phyloP scores from a whole-genome alignment of 2,329 filamentous ascomycete genomes.

The Nothopassalora personata region DNA sequence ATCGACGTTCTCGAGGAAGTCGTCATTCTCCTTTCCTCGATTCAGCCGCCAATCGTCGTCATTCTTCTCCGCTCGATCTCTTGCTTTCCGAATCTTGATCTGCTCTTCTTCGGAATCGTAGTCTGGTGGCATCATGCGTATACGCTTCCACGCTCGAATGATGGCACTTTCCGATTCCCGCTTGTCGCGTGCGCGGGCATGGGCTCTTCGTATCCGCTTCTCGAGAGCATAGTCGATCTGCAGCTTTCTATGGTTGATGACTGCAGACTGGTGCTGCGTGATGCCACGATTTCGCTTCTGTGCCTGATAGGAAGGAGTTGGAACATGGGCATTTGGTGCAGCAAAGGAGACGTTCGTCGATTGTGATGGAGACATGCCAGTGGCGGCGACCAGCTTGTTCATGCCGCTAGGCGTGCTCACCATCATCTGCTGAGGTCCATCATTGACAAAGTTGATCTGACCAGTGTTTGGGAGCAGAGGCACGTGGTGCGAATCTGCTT shows the following conservation, averaged over 20 bases:
- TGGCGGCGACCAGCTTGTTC: conserved; percentile 10
- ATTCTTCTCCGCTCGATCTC: conserved; percentile 33
- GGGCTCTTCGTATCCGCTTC: conserved; percentile 62
- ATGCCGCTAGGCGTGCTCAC: conserved; percentile 10
- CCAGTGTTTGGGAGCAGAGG: conserved; percentile 31
- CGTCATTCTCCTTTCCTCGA: conserved; percentile 29
- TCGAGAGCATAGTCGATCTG: conserved; percentile 79
- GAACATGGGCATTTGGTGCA: conserved; percentile 24
- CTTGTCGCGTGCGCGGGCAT: conserved; percentile 57
- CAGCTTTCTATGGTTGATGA: conserved; percentile 71
- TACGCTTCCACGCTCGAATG: conserved; percentile 60
- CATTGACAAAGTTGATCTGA: conserved; percentile 27
- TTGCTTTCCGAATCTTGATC: conserved; percentile 25
- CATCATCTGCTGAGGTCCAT: conserved; percentile 14
- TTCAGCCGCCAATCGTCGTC: conserved; percentile 28
- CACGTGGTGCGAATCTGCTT: conserved; percentile 26
- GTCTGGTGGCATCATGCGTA: conserved; percentile 45
- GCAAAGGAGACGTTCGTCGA: conserved; percentile 21
- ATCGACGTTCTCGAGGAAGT: conserved; percentile 22
- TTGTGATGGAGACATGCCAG: conserved; percentile 15
- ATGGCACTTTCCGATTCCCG: conserved; percentile 63
- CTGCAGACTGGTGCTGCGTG: conserved; percentile 75
- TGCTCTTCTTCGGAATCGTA: conserved; percentile 45
- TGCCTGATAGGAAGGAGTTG: conserved; percentile 31
- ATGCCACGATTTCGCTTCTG: conserved; percentile 62